Evolutionary conservation across 1,284 basidiomycete species (phyloP).

Genomic region (Termitomyces sp.): DNA sequence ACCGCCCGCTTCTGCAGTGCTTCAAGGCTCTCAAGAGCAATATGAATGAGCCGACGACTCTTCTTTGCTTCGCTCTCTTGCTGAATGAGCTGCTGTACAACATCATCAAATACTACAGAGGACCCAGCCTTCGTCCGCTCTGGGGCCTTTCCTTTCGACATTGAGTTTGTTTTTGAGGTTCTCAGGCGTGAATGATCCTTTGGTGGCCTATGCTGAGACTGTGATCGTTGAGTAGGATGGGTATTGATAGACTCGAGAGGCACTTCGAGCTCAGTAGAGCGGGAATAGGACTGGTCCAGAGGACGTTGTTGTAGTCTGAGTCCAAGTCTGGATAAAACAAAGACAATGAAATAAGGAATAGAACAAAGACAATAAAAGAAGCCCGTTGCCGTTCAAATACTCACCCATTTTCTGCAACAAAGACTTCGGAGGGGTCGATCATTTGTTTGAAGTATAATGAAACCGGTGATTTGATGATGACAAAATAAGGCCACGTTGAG

Average conservation of each 20-base stretch:
- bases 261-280: not conserved
- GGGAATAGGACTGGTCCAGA: not conserved
- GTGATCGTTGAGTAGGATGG: not conserved
- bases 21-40: slow-evolving; percentile 27
- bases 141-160: slow-evolving; percentile 14
- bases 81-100: slow-evolving; percentile 24
- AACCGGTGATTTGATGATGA: not conserved
- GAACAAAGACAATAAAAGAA: not conserved
- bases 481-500: not conserved
- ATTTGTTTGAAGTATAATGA: not conserved
- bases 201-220: not conserved
- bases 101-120: slow-evolving; percentile 22
- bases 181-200: not conserved
- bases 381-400: not conserved
- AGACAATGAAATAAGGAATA: not conserved
- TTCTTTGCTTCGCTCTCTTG: slow-evolving; percentile 27
- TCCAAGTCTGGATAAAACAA: slow-evolving; percentile 1
- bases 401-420: slow-evolving; percentile 11
- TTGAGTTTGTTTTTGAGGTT: not conserved
- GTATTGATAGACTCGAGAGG: not conserved
- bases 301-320: not conserved
- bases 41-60: slow-evolving; percentile 23
- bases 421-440: not conserved
- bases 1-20: slow-evolving; percentile 20
- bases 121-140: slow-evolving; percentile 25